Evolutionary conservation across 2,329 filamentous ascomycete species (phyloP).

Genomic region (Chaetomium strumarium): DNA sequence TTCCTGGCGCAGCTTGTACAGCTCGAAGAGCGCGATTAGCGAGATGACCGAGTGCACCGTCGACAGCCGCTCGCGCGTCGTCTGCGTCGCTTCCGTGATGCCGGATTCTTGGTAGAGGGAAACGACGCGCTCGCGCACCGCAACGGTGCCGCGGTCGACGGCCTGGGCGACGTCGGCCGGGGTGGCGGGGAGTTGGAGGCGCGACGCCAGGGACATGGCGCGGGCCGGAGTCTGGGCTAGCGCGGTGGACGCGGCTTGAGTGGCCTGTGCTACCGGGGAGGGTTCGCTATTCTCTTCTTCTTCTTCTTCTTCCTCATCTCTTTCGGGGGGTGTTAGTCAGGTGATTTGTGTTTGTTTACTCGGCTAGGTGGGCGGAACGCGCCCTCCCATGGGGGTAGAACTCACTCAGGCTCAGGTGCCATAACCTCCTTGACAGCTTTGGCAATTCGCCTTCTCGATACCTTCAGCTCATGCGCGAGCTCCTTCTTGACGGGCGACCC

Average conservation of each 20-base stretch:
- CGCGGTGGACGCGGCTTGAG: slow-evolving; percentile 37
- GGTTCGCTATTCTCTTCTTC: slow-evolving; percentile 6
- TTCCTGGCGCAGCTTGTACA: slow-evolving; percentile 61
- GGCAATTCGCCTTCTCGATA: slow-evolving; percentile 40
- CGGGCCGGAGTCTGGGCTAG: slow-evolving; percentile 46
- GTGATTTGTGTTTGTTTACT: slow-evolving; percentile 5
- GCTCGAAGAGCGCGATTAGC: slow-evolving; percentile 63
- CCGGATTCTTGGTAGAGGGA: slow-evolving; percentile 60
- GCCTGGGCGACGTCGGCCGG: slow-evolving; percentile 71
- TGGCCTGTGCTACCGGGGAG: slow-evolving; percentile 23
- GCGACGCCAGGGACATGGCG: slow-evolving; percentile 48
- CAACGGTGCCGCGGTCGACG: slow-evolving; percentile 65
- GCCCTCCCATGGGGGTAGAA: slow-evolving; percentile 21
- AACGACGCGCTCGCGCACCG: slow-evolving; percentile 59
- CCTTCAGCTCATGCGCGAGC: slow-evolving; percentile 35
- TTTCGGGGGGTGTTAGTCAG: background rate
- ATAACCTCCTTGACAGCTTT: slow-evolving; percentile 41
- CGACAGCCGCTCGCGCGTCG: slow-evolving; percentile 63
- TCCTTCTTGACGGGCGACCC: slow-evolving; percentile 58
- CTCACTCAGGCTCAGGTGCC: slow-evolving; percentile 43
- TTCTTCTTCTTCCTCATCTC: slow-evolving; percentile 1
- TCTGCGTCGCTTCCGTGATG: slow-evolving; percentile 59
- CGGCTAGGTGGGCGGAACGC: background rate
- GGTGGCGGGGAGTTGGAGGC: slow-evolving; percentile 71
- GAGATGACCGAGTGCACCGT: slow-evolving; percentile 68